Conservation (phyloP, 2,329 filamentous ascomycete species). For the Fonsecaea pedrosoi region DNA sequence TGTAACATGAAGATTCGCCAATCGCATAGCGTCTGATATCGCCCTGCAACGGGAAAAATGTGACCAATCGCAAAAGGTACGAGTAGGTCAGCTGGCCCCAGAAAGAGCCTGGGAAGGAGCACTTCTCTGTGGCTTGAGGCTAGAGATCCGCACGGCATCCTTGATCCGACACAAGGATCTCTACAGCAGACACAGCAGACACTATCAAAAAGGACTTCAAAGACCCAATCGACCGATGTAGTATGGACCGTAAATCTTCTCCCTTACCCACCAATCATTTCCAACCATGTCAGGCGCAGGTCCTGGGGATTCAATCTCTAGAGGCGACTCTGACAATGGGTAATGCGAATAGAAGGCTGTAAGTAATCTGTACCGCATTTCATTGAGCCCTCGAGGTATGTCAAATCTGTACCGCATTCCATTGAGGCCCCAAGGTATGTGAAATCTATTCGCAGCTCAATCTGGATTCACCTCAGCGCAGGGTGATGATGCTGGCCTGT, state of each 20-base stretch:
- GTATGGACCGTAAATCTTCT: neutral
- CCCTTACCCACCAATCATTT: neutral
- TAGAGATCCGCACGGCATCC: neutral
- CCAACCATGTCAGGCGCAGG: neutral
- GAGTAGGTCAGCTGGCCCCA: slow-evolving; percentile 12
- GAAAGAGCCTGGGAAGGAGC: neutral
- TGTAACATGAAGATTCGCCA: slow-evolving; percentile 12
- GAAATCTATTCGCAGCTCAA: too few species aligned
- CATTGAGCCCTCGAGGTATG: neutral
- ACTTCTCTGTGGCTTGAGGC: neutral
- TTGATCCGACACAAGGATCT: neutral
- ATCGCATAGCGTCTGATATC: slow-evolving; percentile 11
- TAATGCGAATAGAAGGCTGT: neutral
- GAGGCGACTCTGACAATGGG: neutral
- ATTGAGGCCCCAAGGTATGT: neutral
- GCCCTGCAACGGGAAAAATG: slow-evolving; percentile 2
- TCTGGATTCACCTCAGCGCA: too few species aligned
- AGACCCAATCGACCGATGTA: neutral
- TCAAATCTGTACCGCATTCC: neutral
- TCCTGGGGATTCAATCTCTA: neutral
- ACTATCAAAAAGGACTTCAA: neutral
- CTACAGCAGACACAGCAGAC: neutral
- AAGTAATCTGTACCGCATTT: neutral
- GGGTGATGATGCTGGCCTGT: too few species aligned
- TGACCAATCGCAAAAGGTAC: neutral